phyloP scores from a whole-genome alignment of 306 rosid genomes.

The Quercus suber region DNA sequence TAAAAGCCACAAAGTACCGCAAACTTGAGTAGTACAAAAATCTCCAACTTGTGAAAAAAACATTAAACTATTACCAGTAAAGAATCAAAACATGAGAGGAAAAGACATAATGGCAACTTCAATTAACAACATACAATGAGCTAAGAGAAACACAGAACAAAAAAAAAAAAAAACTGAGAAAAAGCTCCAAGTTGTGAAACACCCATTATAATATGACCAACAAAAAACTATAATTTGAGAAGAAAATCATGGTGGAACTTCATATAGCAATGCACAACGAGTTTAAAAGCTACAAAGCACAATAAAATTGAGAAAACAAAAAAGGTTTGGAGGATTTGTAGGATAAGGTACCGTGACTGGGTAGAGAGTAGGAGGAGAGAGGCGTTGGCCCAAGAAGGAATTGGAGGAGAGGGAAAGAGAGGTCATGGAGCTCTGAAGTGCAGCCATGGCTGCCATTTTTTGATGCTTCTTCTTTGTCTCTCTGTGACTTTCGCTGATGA shows the following conservation, averaged over 20 bases:
- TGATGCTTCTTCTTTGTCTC: slow-evolving; percentile 22
- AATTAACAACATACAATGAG: not conserved
- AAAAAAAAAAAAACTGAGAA: slow-evolving; percentile 22
- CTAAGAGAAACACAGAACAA: not conserved
- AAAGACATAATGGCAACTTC: not conserved
- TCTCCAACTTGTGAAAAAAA: not conserved
- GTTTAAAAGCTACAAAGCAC: not conserved
- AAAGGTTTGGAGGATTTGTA: not conserved
- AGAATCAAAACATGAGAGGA: not conserved
- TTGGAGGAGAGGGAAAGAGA: slow-evolving; percentile 72
- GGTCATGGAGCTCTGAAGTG: slow-evolving; percentile 75
- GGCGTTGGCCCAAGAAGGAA: slow-evolving; percentile 82
- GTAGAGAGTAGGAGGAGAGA: slow-evolving; percentile 46
- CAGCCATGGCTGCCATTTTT: slow-evolving; percentile 85
- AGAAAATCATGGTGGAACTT: no score
- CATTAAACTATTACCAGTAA: not conserved
- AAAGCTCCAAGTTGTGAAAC: not conserved
- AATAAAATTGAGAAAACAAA: not conserved
- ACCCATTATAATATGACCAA: not conserved
- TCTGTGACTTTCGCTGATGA: slow-evolving; percentile 6
- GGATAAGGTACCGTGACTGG: slow-evolving; percentile 41
- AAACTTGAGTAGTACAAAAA: not conserved
- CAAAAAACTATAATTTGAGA: not conserved
- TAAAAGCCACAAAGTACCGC: not conserved
- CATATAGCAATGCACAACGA: not conserved